Evolutionary conservation across 2,329 filamentous ascomycete species (phyloP).

Genomic region (Phyllosticta ampelicida): DNA sequence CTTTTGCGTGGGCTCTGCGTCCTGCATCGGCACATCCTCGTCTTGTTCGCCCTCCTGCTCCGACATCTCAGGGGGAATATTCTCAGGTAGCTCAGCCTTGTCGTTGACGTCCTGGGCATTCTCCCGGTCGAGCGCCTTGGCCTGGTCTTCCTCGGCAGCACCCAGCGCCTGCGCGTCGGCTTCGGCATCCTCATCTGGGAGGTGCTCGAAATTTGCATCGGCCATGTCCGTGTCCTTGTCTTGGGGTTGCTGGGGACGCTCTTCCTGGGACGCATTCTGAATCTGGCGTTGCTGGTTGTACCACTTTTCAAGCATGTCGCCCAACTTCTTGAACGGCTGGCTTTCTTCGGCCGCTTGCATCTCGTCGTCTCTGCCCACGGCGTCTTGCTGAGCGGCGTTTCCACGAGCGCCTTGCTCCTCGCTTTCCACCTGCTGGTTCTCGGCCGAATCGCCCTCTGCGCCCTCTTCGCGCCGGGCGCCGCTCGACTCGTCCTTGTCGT

Average conservation of each 20-base stretch:
- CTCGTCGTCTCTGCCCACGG: slow-evolving; percentile 26
- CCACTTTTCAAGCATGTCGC: slow-evolving; percentile 86
- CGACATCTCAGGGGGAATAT: slow-evolving; percentile 19
- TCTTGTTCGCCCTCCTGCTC: slow-evolving; percentile 15
- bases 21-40: slow-evolving; percentile 37
- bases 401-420: slow-evolving; percentile 49
- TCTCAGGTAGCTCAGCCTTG: slow-evolving; percentile 25
- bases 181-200: slow-evolving; percentile 69
- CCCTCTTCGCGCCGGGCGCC: slow-evolving; percentile 55
- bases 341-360: slow-evolving; percentile 33
- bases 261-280: slow-evolving; percentile 35
- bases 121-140: slow-evolving; percentile 71
- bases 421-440: slow-evolving; percentile 51
- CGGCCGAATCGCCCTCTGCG: slow-evolving; percentile 52
- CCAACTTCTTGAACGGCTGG: slow-evolving; percentile 86
- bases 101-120: slow-evolving; percentile 71
- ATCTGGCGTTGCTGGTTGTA: slow-evolving; percentile 84
- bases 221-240: slow-evolving; percentile 58
- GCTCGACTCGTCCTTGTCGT: slow-evolving; percentile 49
- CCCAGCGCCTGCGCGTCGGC: slow-evolving; percentile 90
- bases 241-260: slow-evolving; percentile 39
- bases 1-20: slow-evolving; percentile 27
- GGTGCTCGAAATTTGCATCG: slow-evolving; percentile 82
- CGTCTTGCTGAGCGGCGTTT: slow-evolving; percentile 25
- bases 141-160: slow-evolving; percentile 76